A percentile compares a stretch with the other conserved stretches of the same genome.
phyloP scores from a whole-genome alignment of 2,329 filamentous ascomycete genomes.

The Colletotrichum sp. region DNA sequence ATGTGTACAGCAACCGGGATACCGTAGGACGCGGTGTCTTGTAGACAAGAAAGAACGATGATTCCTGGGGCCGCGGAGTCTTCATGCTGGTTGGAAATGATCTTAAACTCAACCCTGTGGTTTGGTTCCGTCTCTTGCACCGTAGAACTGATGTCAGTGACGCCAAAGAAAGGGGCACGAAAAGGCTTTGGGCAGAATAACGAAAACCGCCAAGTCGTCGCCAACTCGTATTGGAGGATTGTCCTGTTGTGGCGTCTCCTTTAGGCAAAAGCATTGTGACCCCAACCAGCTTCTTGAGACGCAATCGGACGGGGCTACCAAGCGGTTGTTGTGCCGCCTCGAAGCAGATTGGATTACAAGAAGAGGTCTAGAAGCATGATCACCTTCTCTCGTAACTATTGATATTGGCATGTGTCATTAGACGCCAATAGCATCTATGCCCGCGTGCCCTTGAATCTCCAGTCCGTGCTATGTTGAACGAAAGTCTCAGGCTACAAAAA shows the following conservation, averaged over 20 bases:
- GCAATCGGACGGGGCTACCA: background rate
- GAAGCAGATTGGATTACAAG: too few species aligned
- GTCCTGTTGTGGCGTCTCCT: background rate
- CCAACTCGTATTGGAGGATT: background rate
- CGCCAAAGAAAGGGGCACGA: background rate
- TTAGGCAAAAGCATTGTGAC: background rate
- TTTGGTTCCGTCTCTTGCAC: too few species aligned
- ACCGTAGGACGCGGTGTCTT: rapidly evolving
- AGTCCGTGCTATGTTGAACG: too few species aligned
- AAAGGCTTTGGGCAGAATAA: background rate
- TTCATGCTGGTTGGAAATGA: too few species aligned
- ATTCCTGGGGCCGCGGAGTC: rapidly evolving
- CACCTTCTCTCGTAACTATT: background rate
- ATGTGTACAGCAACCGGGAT: rapidly evolving
- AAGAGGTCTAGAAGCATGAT: background rate
- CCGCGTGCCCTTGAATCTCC: too few species aligned
- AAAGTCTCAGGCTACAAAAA: too few species aligned
- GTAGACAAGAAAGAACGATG: rapidly evolving
- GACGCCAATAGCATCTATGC: too few species aligned
- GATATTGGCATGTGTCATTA: background rate
- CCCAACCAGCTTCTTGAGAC: background rate
- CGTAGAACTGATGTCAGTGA: too few species aligned
- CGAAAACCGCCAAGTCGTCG: background rate
- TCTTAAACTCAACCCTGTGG: rapidly evolving
- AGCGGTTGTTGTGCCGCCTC: background rate